Base-by-base conservation (phyloP, 148 eudicot species). In the Suaeda aralocaspica region DNA sequence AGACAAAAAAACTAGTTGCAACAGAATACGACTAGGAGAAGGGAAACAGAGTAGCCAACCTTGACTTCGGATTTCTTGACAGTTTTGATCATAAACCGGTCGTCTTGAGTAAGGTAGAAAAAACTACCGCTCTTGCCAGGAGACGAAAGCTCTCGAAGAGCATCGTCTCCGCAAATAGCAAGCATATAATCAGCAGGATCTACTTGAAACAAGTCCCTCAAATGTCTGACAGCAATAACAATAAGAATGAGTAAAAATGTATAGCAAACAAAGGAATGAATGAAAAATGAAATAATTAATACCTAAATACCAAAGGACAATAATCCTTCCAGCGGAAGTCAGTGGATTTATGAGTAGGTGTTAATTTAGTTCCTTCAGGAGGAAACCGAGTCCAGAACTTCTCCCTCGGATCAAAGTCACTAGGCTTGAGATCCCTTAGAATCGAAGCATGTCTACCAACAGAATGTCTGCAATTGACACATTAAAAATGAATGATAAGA, bases 291-390 rank as follows among this genome's bases (percentile, higher is more conserved):
- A n/a, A n/a, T 28, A 10, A 6, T 22, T 19, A 33, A 56, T 76
- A 94, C 99, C 99, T 91, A 68, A 94, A 94, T 56, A 94, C 99
- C 76, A 89, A 60, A 10, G 97, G 99, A 45, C 96, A 91, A 73
- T 94, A 94, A 84, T 94, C 99, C 67, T 94, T 94, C 99, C 99
- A 94, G 28, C 92, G 83, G 64, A 94, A 94, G 31, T 94, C 97
- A 1, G 48, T 72, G 0, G 99, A 94, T 64, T 86, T 94, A 80
- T 94, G 99, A 3, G 96, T 85, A 1, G 96, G 99, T 1, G 99
- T 91, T 36, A 69, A 59, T 77, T 86, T 91, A 1, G 99, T 87
- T 62, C 99, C 99, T 77, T 89, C 97, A 0, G 97, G 63, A 1
- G 97, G 97, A 79, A 94, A 94, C 81, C 85, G 79, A n/a, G 97